Percentiles rank a stretch among this genome's conserved stretches.
Evolutionary conservation across 164 flowering plant genomes (phyloP).

Genomic region (Piper longum): DNA sequence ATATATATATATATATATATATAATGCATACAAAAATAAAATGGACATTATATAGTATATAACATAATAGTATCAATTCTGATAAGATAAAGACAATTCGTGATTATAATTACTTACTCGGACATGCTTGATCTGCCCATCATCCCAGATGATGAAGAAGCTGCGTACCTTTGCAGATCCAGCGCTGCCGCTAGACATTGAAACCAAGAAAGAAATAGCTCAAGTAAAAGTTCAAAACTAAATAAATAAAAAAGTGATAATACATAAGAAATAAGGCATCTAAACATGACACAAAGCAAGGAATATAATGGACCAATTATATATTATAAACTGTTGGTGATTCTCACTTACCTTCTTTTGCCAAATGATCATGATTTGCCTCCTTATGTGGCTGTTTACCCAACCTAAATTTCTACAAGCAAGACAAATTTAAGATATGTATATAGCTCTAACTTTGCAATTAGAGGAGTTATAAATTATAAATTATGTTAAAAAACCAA

Average conservation of each 20-base stretch:
- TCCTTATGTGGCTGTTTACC: conserved; percentile 99
- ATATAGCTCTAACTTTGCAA: not conserved
- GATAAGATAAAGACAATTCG: not conserved
- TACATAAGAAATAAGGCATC: not conserved
- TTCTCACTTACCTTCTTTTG: conserved; percentile 54
- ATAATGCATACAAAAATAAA: not conserved
- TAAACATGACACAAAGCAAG: too few relatives aligned
- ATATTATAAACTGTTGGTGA: too few relatives aligned
- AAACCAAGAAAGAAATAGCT: not conserved
- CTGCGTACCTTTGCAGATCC: conserved; percentile 63
- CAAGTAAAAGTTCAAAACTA: not conserved
- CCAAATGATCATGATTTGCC: conserved; percentile 61
- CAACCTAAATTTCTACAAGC: conserved; percentile 80
- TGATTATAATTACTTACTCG: conserved; percentile 39
- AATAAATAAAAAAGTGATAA: too few relatives aligned
- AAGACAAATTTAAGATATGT: too few relatives aligned
- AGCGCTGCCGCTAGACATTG: conserved; percentile 37
- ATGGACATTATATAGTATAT: not conserved
- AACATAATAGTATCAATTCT: too few relatives aligned
- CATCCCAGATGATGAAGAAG: conserved; percentile 73
- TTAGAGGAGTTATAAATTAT: too few relatives aligned
- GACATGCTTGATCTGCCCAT: conserved; percentile 50
- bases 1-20: not conserved
- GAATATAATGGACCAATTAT: too few relatives aligned
- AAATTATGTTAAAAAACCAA: too few relatives aligned